Percentiles rank a stretch among this genome's conserved stretches.
Conservation (phyloP, 2,329 filamentous ascomycete genomes). For the Trichoderma asperellum region DNA sequence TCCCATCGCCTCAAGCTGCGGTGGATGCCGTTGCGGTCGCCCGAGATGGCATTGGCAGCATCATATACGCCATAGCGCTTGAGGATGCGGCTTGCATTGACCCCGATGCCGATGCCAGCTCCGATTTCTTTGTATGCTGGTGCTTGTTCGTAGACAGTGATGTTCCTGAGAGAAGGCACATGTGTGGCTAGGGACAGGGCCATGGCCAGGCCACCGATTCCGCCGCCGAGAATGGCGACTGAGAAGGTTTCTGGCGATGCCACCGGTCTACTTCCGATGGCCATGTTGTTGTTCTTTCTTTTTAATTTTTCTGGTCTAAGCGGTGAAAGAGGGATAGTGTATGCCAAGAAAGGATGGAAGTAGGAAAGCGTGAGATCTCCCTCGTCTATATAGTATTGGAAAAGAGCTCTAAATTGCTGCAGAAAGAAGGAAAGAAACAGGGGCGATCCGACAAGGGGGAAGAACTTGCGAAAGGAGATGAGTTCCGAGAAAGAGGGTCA, state of each 20-base stretch:
- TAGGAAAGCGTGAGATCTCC: constrained; percentile 10
- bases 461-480: background rate
- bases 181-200: constrained; percentile 2
- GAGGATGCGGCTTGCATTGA: constrained; percentile 23
- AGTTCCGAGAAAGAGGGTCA: constrained; percentile 19
- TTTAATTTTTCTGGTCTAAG: background rate
- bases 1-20: constrained; percentile 17
- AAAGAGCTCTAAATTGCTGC: background rate
- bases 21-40: constrained; percentile 25
- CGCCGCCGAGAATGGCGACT: constrained; percentile 22
- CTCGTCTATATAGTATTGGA: constrained; percentile 19
- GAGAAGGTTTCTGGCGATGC: constrained; percentile 15
- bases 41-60: constrained; percentile 21
- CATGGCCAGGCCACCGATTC: constrained; percentile 19
- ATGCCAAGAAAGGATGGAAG: constrained; percentile 6
- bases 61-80: constrained; percentile 23
- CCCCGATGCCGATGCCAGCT: constrained; percentile 20
- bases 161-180: background rate
- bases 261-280: background rate
- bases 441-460: background rate
- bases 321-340: background rate
- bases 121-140: constrained; percentile 21
- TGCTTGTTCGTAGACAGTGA: constrained; percentile 22
- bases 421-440: background rate
- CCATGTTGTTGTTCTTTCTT: background rate